Conservation (phyloP, 495 filamentous ascomycete species). For the Hypoxylon rickii region DNA sequence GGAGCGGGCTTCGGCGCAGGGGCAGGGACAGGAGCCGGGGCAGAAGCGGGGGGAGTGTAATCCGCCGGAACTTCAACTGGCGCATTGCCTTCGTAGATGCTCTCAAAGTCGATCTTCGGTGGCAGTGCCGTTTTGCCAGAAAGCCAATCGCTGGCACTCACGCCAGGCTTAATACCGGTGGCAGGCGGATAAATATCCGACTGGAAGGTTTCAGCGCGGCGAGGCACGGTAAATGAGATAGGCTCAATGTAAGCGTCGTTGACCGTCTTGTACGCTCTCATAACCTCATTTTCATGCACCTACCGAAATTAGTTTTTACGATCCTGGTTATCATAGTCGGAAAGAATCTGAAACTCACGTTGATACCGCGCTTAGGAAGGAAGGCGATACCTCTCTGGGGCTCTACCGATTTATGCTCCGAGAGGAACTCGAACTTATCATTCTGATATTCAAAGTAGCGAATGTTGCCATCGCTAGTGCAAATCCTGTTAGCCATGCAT, state of each 20-base stretch:
- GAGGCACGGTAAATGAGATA: slow-evolving; percentile 95
- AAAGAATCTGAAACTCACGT: slow-evolving; percentile 55
- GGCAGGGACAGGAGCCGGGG: slow-evolving; percentile 47
- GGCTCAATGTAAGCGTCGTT: slow-evolving; percentile 94
- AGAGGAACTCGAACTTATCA: slow-evolving; percentile 95
- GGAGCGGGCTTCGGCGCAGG: slow-evolving; percentile 56
- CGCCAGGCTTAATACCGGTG: slow-evolving; percentile 73
- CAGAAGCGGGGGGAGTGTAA: slow-evolving; percentile 62
- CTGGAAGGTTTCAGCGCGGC: slow-evolving; percentile 95
- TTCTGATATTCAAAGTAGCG: slow-evolving; percentile 97
- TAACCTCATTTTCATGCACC: slow-evolving; percentile 94
- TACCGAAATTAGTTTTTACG: slow-evolving; percentile 38
- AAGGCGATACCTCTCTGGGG: slow-evolving; percentile 96
- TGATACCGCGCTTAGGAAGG: slow-evolving; percentile 91
- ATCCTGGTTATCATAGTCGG: background rate
- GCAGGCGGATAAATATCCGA: slow-evolving; percentile 94
- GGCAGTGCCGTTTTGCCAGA: slow-evolving; percentile 80
- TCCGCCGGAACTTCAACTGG: slow-evolving; percentile 74
- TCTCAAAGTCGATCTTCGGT: slow-evolving; percentile 90
- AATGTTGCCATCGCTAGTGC: slow-evolving; percentile 88
- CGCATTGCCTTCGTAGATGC: slow-evolving; percentile 81
- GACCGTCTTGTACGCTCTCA: slow-evolving; percentile 95
- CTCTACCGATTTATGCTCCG: slow-evolving; percentile 93
- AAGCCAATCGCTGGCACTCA: slow-evolving; percentile 83
- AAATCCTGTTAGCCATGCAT: slow-evolving; percentile 15